Evolutionary conservation across 805 yeast genomes (phyloP).

Genomic region (Cyberlindnera petersonii): DNA sequence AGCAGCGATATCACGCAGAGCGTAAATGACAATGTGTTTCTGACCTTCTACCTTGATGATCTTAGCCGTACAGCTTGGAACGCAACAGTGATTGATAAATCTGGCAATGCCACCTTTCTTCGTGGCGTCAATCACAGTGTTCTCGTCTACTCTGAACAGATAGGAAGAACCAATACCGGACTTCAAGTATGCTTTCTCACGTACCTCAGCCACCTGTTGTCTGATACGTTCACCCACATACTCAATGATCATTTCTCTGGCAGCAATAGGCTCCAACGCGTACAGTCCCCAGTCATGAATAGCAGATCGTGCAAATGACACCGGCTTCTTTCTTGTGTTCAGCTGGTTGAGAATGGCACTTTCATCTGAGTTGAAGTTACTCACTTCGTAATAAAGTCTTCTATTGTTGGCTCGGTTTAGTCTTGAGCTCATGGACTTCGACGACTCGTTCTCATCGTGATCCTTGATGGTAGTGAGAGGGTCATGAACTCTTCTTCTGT

Average conservation of each 20-base stretch:
- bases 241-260: slow-evolving; percentile 95
- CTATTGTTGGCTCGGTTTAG: slow-evolving; percentile 83
- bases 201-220: slow-evolving; percentile 88
- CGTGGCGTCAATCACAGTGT: slow-evolving; percentile 94
- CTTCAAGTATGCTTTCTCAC: slow-evolving; percentile 80
- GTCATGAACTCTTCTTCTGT: slow-evolving; percentile 61
- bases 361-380: slow-evolving; percentile 80
- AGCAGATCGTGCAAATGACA: slow-evolving; percentile 94
- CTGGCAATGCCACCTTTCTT: slow-evolving; percentile 96
- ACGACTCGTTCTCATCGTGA: slow-evolving; percentile 46
- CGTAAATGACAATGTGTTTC: slow-evolving; percentile 92
- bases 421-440: slow-evolving; percentile 65
- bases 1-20: slow-evolving; percentile 79
- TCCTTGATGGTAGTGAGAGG: slow-evolving; percentile 75
- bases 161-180: slow-evolving; percentile 96
- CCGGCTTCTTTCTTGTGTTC: slow-evolving; percentile 87
- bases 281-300: slow-evolving; percentile 98
- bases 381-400: slow-evolving; percentile 84
- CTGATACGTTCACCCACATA: slow-evolving; percentile 94
- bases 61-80: slow-evolving; percentile 96
- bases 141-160: slow-evolving; percentile 87
- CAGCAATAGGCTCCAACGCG: slow-evolving; percentile 93
- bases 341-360: slow-evolving; percentile 79
- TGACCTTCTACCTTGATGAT: slow-evolving; percentile 92
- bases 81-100: slow-evolving; percentile 95